These are phyloP conservation scores for Erysimum cheiranthoides DNA, from an alignment of 345 rosid species.

Conservation along the genomic window DNA sequence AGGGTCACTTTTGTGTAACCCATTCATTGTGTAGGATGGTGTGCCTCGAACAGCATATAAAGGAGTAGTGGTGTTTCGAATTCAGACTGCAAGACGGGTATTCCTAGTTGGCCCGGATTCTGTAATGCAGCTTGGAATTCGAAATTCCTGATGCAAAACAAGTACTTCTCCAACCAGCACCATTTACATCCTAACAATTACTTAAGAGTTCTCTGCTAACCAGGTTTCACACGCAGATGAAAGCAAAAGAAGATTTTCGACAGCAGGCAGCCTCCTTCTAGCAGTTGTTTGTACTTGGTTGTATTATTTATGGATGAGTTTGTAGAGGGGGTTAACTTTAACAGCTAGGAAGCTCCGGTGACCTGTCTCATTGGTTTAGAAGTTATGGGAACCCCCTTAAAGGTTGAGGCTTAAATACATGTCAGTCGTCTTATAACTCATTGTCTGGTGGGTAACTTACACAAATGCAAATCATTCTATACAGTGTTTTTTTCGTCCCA, in stretches of 20 bases:
- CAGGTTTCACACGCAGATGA: slow-evolving; percentile 34
- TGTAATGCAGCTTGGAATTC: slow-evolving; percentile 62
- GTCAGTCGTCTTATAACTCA: slow-evolving; percentile 1
- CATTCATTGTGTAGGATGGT: slow-evolving; percentile 69
- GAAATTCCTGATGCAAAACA: slow-evolving; percentile 50
- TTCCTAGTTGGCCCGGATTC: slow-evolving; percentile 83
- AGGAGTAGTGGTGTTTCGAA: slow-evolving; percentile 84
- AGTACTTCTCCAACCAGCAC: slow-evolving; percentile 32
- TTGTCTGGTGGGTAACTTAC: slow-evolving; percentile 29
- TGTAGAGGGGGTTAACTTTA: slow-evolving; percentile 6
- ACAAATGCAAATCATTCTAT: slow-evolving; percentile 30
- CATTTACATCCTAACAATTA: slow-evolving; percentile 16
- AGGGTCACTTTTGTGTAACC: slow-evolving; percentile 12
- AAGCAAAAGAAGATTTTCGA: slow-evolving; percentile 25
- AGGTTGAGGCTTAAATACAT: slow-evolving; percentile 22
- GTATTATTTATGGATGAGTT: slow-evolving; percentile 26
- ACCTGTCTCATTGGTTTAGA: slow-evolving; percentile 18
- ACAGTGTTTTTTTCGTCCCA: slow-evolving; percentile 28
- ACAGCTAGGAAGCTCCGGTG: slow-evolving; percentile 30
- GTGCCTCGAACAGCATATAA: slow-evolving; percentile 93
- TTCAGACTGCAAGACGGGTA: slow-evolving; percentile 65
- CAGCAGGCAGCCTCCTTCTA: slow-evolving; percentile 22
- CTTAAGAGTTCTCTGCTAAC: slow-evolving; percentile 24
- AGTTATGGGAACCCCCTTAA: slow-evolving; percentile 26
- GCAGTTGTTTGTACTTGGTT: slow-evolving; percentile 35